Evolutionary conservation across 768 basidiomycete genomes (phyloP).

Genomic region (Collybia mongolica): DNA sequence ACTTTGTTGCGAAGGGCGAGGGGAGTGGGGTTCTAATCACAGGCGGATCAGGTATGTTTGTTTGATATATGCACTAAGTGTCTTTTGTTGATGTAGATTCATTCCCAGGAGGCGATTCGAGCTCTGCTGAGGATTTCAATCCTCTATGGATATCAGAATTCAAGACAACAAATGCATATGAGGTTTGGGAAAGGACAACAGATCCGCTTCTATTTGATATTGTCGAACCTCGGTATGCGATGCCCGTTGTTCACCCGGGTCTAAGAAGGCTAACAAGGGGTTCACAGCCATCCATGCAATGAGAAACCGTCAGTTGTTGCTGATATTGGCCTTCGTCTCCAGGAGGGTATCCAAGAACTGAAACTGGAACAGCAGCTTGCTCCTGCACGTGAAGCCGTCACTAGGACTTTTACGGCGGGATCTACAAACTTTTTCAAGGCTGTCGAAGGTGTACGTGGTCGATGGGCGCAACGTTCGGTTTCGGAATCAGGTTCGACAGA

Average conservation of each 20-base stretch:
- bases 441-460: conserved; percentile 82
- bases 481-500: conserved; percentile 17
- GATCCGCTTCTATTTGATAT: conserved; percentile 95
- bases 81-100: background rate
- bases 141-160: conserved; percentile 88
- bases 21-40: conserved; percentile 63
- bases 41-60: conserved; percentile 50
- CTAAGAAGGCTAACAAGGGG: too few species aligned
- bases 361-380: conserved; percentile 92
- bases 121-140: conserved; percentile 78
- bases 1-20: conserved; percentile 75
- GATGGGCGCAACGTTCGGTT: conserved; percentile 50
- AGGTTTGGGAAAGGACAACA: conserved; percentile 87
- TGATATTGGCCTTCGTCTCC: conserved; percentile 88
- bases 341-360: conserved; percentile 93
- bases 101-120: conserved; percentile 49
- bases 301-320: conserved; percentile 87
- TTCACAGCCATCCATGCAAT: conserved; percentile 83
- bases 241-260: background rate
- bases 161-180: conserved; percentile 81
- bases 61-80: background rate
- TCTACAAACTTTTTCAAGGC: conserved; percentile 86
- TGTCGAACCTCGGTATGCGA: conserved; percentile 62
- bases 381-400: conserved; percentile 87
- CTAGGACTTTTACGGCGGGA: conserved; percentile 69